Percentiles rank a stretch among this genome's conserved stretches.
Conservation (phyloP, 306 rosid species). For the Senna tora region DNA sequence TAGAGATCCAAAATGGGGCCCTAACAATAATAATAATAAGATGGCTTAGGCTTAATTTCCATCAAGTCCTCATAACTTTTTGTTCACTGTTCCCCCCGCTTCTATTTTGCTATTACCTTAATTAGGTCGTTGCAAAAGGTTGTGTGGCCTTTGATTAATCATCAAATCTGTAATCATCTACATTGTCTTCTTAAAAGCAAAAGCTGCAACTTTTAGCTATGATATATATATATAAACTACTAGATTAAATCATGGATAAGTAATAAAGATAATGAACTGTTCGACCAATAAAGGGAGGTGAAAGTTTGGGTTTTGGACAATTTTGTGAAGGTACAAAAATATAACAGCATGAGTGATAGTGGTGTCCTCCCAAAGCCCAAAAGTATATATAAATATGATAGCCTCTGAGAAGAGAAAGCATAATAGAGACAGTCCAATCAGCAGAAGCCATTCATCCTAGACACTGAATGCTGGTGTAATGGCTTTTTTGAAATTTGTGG, state of each 20-base stretch:
- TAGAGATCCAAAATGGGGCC: slow-evolving; percentile 74
- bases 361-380: slow-evolving; percentile 21
- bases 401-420: slow-evolving; percentile 20
- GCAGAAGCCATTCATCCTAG: slow-evolving; percentile 1
- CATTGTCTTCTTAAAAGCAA: background rate
- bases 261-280: background rate
- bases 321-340: slow-evolving; percentile 9
- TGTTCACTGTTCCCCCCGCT: background rate
- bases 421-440: slow-evolving; percentile 9
- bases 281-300: background rate
- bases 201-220: slow-evolving; percentile 2
- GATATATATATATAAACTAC: background rate
- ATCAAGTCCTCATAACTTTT: background rate
- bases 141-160: slow-evolving; percentile 23
- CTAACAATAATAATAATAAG: slow-evolving; percentile 37
- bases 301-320: background rate
- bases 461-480: background rate
- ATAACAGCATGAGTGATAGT: background rate
- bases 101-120: slow-evolving; percentile 31
- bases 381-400: background rate
- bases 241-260: slow-evolving; percentile 2
- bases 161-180: slow-evolving; percentile 20
- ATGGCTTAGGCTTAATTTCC: slow-evolving; percentile 26
- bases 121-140: slow-evolving; percentile 38
- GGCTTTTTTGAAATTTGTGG: slow-evolving; percentile 14